Base-by-base conservation (phyloP, 495 filamentous ascomycete genomes). In the Sabuloglossum arenarium region DNA sequence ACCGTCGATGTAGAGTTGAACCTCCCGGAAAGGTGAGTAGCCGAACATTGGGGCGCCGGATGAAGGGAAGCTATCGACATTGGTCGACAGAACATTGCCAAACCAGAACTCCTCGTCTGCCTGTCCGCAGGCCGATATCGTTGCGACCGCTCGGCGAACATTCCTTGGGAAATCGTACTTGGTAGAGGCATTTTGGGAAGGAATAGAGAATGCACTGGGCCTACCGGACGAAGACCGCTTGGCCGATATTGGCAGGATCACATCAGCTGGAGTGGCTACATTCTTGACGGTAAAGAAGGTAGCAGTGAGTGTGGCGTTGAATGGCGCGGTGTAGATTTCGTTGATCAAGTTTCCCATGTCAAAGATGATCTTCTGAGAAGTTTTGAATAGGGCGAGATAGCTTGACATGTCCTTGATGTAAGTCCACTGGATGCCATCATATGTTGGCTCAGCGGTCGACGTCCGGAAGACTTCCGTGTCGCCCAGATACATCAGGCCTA, bases 61-160 rank as follows among this genome's bases (percentile, higher is more conserved):
- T 12, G 70, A 70, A 8, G 65, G 63, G 64, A 90, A 94, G 2
- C 80, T 80, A 30, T 75, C 59, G 0, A 71, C 71, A 56, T 85
- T 77, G 3, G 74, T 73, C 6, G 74, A 73, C n/a, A 84, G 73
- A 3, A 87, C 83, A 66, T 93, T 93, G 23, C 75, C 78, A 74
- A 84, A 94, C 87, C 88, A 95, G 62, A 95, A 94, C 60, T 94
- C 88, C 63, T 94, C 88, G 0, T 69, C 67, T 0, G 76, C 75
- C 61, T 94, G 88, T 0, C 87, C 88, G 62, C 81, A 85, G 12
- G 86, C 84, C 0, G 79, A 79, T 3, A 95, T 72, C 4, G 82
- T 80, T 32, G 93, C 78, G 10, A 90, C 75, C 5, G 88, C 88
- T 51, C 80, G 78, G 54, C 76, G 76, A 1, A 71, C 70, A 59